Percentiles rank a stretch among this genome's conserved stretches.
Evolutionary conservation across 352 stramenopile genomes (phyloP).

Genomic region (Phytophthora pistaciae): DNA sequence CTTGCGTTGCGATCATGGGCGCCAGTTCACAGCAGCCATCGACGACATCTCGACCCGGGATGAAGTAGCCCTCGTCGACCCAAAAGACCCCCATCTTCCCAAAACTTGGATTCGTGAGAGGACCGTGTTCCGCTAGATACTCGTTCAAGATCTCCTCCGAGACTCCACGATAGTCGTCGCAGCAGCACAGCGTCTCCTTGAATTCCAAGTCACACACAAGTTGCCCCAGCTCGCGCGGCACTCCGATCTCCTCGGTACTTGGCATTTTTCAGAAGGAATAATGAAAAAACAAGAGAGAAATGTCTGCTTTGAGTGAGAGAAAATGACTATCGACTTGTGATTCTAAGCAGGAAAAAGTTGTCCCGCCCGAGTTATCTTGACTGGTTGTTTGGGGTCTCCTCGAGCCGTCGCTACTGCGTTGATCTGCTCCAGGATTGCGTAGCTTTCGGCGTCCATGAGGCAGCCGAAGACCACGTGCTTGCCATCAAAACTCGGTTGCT

Average conservation of each 20-base stretch:
- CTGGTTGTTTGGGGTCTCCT: slow-evolving; percentile 55
- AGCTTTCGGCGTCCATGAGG: slow-evolving; percentile 60
- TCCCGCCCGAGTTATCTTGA: slow-evolving; percentile 55
- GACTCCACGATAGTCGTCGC: slow-evolving; percentile 1
- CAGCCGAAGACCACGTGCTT: slow-evolving; percentile 86
- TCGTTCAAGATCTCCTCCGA: slow-evolving; percentile 7
- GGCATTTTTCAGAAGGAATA: not conserved
- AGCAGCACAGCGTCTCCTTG: slow-evolving; percentile 9
- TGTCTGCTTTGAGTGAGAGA: not conserved
- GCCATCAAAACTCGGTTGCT: slow-evolving; percentile 69
- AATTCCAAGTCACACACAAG: slow-evolving; percentile 13
- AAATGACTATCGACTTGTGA: not conserved
- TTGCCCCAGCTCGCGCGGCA: not conserved
- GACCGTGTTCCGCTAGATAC: slow-evolving; percentile 9
- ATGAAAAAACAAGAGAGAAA: not conserved
- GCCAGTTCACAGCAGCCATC: slow-evolving; percentile 5
- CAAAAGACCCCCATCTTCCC: slow-evolving; percentile 12
- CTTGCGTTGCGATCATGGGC: not conserved
- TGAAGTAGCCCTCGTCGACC: slow-evolving; percentile 17
- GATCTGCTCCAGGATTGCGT: slow-evolving; percentile 54
- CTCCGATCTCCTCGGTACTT: not conserved
- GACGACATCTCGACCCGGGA: slow-evolving; percentile 4
- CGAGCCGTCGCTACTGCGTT: slow-evolving; percentile 56
- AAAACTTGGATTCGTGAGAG: slow-evolving; percentile 9
- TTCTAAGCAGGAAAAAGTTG: slow-evolving; percentile 52